Evolutionary conservation across 768 basidiomycete species (phyloP).

Genomic region (Leccinellum albellum): DNA sequence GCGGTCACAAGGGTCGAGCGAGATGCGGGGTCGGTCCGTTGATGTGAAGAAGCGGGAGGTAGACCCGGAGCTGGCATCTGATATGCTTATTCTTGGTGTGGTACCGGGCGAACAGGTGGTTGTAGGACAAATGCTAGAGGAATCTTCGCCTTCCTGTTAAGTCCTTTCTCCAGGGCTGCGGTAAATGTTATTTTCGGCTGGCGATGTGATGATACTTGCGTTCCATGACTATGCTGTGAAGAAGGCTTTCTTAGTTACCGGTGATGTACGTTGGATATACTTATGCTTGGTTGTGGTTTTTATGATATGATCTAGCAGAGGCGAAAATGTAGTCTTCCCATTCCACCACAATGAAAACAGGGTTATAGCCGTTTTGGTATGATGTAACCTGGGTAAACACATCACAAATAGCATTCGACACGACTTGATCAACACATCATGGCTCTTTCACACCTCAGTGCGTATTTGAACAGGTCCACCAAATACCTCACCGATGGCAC

Average conservation of each 20-base stretch:
- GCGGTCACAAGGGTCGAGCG: constrained; percentile 40
- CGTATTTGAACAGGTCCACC: constrained; percentile 39
- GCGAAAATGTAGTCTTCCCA: too few relatives aligned
- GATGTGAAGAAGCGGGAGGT: constrained; percentile 6
- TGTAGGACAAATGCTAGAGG: not conserved
- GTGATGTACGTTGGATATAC: not conserved
- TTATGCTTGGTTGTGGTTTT: not conserved
- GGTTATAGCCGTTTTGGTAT: too few relatives aligned
- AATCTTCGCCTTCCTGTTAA: not conserved
- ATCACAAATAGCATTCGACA: too few relatives aligned
- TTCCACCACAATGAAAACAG: too few relatives aligned
- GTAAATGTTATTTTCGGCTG: not conserved
- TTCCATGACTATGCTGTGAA: not conserved
- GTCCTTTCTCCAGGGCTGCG: not conserved
- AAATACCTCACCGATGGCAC: constrained; percentile 38
- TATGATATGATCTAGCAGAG: too few relatives aligned
- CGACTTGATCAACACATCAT: constrained; percentile 6
- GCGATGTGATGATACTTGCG: not conserved
- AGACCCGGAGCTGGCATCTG: not conserved
- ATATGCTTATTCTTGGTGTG: not conserved
- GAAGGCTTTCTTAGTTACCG: not conserved
- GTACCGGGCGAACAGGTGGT: not conserved
- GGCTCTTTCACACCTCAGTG: constrained; percentile 22
- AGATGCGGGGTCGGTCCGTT: constrained; percentile 31
- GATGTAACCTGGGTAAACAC: too few relatives aligned